Evolutionary conservation across 179 eudicot species (phyloP).

Genomic region (Silene vulgaris): DNA sequence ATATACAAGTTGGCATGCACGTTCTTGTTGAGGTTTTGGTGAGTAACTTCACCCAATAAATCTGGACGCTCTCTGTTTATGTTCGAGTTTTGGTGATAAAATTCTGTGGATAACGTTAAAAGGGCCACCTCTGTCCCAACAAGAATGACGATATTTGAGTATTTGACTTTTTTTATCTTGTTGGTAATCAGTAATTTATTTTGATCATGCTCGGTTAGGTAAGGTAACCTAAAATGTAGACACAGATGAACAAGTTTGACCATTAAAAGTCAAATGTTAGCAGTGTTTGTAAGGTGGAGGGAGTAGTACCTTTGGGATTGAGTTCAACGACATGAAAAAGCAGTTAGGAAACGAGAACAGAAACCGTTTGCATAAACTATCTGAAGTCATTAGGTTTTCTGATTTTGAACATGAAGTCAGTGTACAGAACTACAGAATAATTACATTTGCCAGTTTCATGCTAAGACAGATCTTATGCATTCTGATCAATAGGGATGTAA

Average conservation of each 20-base stretch:
- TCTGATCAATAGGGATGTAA: slow-evolving; percentile 2
- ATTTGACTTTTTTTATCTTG: background rate
- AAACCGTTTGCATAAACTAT: background rate
- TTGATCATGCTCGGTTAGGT: background rate
- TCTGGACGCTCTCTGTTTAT: background rate
- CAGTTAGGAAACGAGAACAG: slow-evolving; percentile 5
- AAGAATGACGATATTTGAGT: background rate
- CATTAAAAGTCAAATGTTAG: background rate
- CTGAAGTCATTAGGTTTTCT: background rate
- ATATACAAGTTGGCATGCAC: slow-evolving; percentile 91
- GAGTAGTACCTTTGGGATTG: no score
- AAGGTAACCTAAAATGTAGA: background rate
- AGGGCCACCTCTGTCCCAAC: background rate
- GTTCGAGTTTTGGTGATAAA: background rate
- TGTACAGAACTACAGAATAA: background rate
- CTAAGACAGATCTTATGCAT: background rate
- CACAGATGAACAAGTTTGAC: background rate
- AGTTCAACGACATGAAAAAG: background rate
- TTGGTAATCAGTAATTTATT: background rate
- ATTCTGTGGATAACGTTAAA: background rate
- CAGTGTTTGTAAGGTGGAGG: background rate
- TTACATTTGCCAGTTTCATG: background rate
- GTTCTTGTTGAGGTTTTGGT: slow-evolving; percentile 90
- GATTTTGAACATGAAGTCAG: background rate
- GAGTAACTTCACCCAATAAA: slow-evolving; percentile 30